Conservation (phyloP, 495 filamentous ascomycete species). For the Penicillium coprophilum region DNA sequence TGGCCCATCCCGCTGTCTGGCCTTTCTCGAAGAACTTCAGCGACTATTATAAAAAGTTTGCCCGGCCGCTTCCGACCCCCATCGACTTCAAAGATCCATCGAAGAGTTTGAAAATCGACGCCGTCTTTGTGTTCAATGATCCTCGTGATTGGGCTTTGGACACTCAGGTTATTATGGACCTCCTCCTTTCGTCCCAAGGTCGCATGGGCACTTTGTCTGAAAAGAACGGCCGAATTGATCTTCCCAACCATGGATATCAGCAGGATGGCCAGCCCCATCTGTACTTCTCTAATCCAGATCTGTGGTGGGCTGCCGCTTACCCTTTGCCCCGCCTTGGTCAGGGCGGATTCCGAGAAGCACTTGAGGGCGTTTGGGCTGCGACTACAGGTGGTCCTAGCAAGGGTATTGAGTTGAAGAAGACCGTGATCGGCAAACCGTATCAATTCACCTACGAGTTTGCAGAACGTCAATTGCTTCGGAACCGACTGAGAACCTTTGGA, state of each 20-base stretch:
- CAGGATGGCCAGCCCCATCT: conserved; percentile 75
- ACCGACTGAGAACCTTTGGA: conserved; percentile 52
- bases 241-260: conserved; percentile 74
- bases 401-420: conserved; percentile 60
- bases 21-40: conserved; percentile 68
- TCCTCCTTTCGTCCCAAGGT: conserved; percentile 72
- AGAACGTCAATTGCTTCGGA: conserved; percentile 64
- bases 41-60: conserved; percentile 59
- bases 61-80: conserved; percentile 56
- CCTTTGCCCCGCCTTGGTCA: conserved; percentile 89
- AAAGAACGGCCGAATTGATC: conserved; percentile 50
- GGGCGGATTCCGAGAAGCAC: conserved; percentile 80
- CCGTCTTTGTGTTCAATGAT: conserved; percentile 87
- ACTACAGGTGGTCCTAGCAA: conserved; percentile 60
- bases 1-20: conserved; percentile 71
- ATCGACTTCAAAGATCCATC: conserved; percentile 37
- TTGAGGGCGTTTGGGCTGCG: conserved; percentile 74
- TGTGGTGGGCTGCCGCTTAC: conserved; percentile 82
- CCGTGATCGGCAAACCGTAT: conserved; percentile 81
- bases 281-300: conserved; percentile 87
- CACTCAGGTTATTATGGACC: conserved; percentile 74
- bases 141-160: conserved; percentile 94
- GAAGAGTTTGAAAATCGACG: conserved; percentile 68
- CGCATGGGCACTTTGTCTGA: conserved; percentile 73
- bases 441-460: conserved; percentile 78